Percentiles rank a stretch among this genome's conserved stretches.
Conservation (phyloP, 257 asterid genomes). For the Jacaranda copaia region DNA sequence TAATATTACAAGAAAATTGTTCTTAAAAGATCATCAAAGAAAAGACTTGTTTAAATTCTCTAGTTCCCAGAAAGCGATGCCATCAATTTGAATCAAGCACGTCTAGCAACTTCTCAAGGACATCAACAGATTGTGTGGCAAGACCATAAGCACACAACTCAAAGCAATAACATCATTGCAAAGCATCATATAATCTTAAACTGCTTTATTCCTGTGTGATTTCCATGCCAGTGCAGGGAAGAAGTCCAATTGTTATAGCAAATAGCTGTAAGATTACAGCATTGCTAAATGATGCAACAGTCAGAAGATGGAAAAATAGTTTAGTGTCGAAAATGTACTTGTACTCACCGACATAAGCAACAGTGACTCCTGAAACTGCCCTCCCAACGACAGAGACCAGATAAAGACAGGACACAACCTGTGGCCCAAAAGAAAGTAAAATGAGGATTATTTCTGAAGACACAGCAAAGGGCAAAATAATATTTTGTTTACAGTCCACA, state of each 20-base stretch:
- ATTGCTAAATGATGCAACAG: background rate
- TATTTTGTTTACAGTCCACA: background rate
- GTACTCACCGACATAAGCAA: constrained; percentile 78
- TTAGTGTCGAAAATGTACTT: background rate
- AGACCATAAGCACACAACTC: background rate
- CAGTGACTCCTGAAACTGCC: constrained; percentile 76
- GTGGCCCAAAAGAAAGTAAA: constrained; percentile 18
- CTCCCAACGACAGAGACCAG: constrained; percentile 84
- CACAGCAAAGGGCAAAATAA: background rate
- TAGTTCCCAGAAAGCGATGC: background rate
- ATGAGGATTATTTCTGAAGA: background rate
- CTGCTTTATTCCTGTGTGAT: background rate
- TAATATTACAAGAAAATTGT: background rate
- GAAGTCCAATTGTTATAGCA: background rate
- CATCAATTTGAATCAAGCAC: background rate
- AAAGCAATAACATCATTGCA: background rate
- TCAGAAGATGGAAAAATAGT: background rate
- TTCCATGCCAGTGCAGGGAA: background rate
- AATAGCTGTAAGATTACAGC: background rate
- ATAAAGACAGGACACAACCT: constrained; percentile 83
- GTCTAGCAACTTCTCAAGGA: background rate
- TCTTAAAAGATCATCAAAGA: background rate
- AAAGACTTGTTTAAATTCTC: background rate
- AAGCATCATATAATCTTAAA: background rate
- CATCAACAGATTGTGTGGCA: background rate